Evolutionary conservation across 371 early-diverging fungal species (phyloP).

Genomic region (Circinella minor): DNA sequence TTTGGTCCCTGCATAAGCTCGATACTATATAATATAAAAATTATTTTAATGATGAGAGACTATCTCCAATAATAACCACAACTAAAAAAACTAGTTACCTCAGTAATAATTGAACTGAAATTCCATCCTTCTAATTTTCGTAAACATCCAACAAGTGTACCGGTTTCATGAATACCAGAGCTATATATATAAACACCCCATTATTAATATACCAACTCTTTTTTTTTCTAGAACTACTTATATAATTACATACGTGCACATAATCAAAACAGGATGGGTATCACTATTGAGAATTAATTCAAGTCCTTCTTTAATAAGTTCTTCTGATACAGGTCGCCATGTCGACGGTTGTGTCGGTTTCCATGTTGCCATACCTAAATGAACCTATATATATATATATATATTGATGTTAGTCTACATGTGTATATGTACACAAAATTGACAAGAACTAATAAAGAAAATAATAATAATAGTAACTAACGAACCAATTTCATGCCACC

Average conservation of each 20-base stretch:
- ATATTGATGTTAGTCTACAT: neutral
- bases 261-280: conserved; percentile 86
- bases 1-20: conserved; percentile 88
- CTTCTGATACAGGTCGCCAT: conserved; percentile 95
- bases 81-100: conserved; percentile 48
- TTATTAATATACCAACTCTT: too few relatives aligned
- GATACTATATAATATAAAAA: conserved; percentile 61
- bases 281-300: conserved; percentile 79
- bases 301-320: conserved; percentile 90
- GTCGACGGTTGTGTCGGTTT: conserved; percentile 56
- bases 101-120: conserved; percentile 93
- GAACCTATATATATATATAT: conserved; percentile 39
- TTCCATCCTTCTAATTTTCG: conserved; percentile 95
- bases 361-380: conserved; percentile 72
- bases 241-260: conserved; percentile 78
- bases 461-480: neutral
- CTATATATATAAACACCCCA: conserved; percentile 24
- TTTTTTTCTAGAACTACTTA: neutral
- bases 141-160: conserved; percentile 90
- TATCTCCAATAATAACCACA: too few relatives aligned
- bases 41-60: too few relatives aligned
- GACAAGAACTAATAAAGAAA: neutral
- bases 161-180: conserved; percentile 81
- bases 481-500: conserved; percentile 63
- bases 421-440: too few relatives aligned